Evolutionary conservation across 1,139 yeast species (phyloP).

Genomic region (Sugiyamaella xylanicola): DNA sequence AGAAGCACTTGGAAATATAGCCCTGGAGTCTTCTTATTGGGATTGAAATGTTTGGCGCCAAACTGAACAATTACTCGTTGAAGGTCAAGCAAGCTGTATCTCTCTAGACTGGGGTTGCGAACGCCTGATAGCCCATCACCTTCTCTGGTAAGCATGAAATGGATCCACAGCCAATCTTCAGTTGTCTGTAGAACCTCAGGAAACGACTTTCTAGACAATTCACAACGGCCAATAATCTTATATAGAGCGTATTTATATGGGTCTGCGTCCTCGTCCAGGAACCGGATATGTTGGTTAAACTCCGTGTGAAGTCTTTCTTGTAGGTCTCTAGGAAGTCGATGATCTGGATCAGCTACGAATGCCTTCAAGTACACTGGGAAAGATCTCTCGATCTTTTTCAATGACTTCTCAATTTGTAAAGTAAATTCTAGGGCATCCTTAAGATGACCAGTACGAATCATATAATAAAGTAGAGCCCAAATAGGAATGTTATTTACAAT

Average conservation of each 20-base stretch:
- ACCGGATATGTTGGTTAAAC: constrained; percentile 80
- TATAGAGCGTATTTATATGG: constrained; percentile 90
- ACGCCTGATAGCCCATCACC: constrained; percentile 5
- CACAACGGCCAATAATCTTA: constrained; percentile 91
- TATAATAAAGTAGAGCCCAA: constrained; percentile 87
- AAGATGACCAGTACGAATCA: constrained; percentile 79
- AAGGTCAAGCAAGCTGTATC: constrained; percentile 70
- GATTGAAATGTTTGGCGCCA: constrained; percentile 73
- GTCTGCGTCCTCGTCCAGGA: constrained; percentile 65
- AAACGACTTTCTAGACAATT: constrained; percentile 70
- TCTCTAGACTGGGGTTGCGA: constrained; percentile 62
- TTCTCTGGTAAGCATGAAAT: constrained; percentile 73
- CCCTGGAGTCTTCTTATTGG: constrained; percentile 61
- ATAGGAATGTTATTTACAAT: constrained; percentile 81
- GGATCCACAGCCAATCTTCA: constrained; percentile 98
- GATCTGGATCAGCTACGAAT: constrained; percentile 61
- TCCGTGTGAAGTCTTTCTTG: constrained; percentile 74
- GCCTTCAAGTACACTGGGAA: constrained; percentile 80
- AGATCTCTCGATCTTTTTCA: constrained; percentile 80
- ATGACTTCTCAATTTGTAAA: constrained; percentile 55
- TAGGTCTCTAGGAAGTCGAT: constrained; percentile 63
- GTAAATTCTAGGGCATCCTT: constrained; percentile 73
- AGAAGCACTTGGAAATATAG: constrained; percentile 75
- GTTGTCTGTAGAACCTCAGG: constrained; percentile 75
- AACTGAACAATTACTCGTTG: constrained; percentile 70